Evolutionary conservation across 495 filamentous ascomycete species (phyloP), one percentile per base, ranked within the genome.

Genomic region (Annulohypoxylon bovei): DNA sequence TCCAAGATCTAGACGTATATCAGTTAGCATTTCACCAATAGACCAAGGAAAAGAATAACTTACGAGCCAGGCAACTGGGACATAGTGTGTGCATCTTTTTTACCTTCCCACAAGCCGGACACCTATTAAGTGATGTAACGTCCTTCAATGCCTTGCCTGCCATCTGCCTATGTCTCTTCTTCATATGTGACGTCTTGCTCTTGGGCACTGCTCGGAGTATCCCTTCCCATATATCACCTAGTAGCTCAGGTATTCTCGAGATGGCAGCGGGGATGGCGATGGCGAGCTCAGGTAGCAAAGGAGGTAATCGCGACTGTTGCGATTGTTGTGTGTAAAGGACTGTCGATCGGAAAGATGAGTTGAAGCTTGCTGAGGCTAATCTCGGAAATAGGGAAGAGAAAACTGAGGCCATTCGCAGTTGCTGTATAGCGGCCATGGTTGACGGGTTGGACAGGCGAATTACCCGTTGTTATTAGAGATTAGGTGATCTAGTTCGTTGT

Each of bases 111-210:
- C 95, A 99, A 12, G 88, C 91, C 1, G 95, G 89, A 75, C 95
- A 99, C 74, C 88, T 92, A 79, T 91, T 94, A 71, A 99, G 82
- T 37, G 86, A 84, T 55, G 89, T 95, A 20, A 97, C 88, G 76
- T 98, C 95, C 83, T 95, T 92, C 75, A 98, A 82, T 39, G 88
- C 93, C 80, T 98, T 98, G 73, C 95, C 95, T 16, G 93, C 95
- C 88, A 98, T 89, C 71, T 95, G 93, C 72, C 96, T 87, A 73
- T 93, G 90, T 67, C 95, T 90, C 83, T 92, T 97, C 85, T 97
- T 98, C 86, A 92, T 93, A 79, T 99, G 92, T 23, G 95, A 97
- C 8, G 94, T 97, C 88, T 98, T 99, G 82, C 97, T 98, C 86
- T 99, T 99, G 8, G 95, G 95, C 5, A 97, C 95, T 3, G 95